Conservation (phyloP, 1,139 yeast genomes). For the Pichia kudriavzevii region DNA sequence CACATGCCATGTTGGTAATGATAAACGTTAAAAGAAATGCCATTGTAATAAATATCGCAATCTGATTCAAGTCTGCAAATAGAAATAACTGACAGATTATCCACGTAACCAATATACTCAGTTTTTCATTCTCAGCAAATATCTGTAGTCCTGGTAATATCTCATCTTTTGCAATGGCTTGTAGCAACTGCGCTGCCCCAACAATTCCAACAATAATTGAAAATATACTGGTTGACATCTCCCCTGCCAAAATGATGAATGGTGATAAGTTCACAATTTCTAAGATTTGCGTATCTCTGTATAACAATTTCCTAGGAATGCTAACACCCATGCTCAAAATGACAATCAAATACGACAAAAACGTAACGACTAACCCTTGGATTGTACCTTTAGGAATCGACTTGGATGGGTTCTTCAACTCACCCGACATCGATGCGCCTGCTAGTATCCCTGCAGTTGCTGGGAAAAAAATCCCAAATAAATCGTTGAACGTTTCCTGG, state of each 20-base stretch:
- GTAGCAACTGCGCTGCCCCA: slow-evolving; percentile 85
- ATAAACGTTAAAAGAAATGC: slow-evolving; percentile 93
- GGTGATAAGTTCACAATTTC: slow-evolving; percentile 73
- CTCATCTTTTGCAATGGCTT: slow-evolving; percentile 83
- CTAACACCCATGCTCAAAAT: slow-evolving; percentile 73
- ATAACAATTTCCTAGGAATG: slow-evolving; percentile 68
- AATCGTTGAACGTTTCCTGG: slow-evolving; percentile 68
- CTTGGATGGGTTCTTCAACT: slow-evolving; percentile 71
- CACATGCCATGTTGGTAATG: slow-evolving; percentile 89
- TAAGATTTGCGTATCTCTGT: slow-evolving; percentile 72
- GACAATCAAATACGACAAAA: slow-evolving; percentile 63
- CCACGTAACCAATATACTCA: slow-evolving; percentile 74
- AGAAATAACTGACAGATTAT: slow-evolving; percentile 72
- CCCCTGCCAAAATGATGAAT: slow-evolving; percentile 75
- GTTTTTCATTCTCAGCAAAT: slow-evolving; percentile 36
- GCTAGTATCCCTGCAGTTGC: slow-evolving; percentile 98
- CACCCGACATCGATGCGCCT: slow-evolving; percentile 99
- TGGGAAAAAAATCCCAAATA: slow-evolving; percentile 94
- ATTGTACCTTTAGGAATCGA: slow-evolving; percentile 89
- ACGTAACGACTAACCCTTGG: slow-evolving; percentile 70
- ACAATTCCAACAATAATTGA: slow-evolving; percentile 92
- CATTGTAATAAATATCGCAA: slow-evolving; percentile 94
- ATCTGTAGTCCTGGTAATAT: slow-evolving; percentile 67
- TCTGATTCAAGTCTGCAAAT: slow-evolving; percentile 84
- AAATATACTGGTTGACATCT: slow-evolving; percentile 79